phyloP scores from a whole-genome alignment of 2,329 filamentous ascomycete genomes.

The Nannizziopsis arthrosporioides region DNA sequence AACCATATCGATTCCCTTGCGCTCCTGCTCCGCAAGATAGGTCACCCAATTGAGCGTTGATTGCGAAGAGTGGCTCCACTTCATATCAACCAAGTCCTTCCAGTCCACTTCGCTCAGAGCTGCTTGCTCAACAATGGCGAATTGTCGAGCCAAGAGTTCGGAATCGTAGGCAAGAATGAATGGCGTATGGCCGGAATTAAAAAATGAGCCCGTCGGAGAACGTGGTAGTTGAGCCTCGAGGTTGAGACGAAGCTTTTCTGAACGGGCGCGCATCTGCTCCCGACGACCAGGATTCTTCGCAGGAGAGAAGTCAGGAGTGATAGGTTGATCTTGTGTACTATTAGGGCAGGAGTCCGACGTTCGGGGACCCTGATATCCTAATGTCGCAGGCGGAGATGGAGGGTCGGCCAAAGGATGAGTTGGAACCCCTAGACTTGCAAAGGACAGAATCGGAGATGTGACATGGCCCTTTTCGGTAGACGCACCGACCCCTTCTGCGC shows the following conservation, averaged over 20 bases:
- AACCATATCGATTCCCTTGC: slow-evolving; percentile 51
- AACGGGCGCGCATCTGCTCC: slow-evolving; percentile 22
- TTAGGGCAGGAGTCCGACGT: slow-evolving; percentile 23
- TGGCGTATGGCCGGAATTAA: slow-evolving; percentile 40
- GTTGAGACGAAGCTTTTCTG: slow-evolving; percentile 27
- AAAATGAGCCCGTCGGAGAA: neutral
- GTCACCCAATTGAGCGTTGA: slow-evolving; percentile 49
- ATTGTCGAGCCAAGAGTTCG: slow-evolving; percentile 49
- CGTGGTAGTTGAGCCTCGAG: slow-evolving; percentile 23
- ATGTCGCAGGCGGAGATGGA: slow-evolving; percentile 37
- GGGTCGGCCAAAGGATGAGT: slow-evolving; percentile 34
- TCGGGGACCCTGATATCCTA: slow-evolving; percentile 29
- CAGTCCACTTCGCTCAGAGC: slow-evolving; percentile 55
- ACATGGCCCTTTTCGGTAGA: slow-evolving; percentile 22
- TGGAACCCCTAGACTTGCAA: slow-evolving; percentile 33
- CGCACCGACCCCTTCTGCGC: slow-evolving; percentile 25
- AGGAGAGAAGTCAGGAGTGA: slow-evolving; percentile 4
- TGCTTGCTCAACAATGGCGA: slow-evolving; percentile 55
- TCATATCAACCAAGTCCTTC: slow-evolving; percentile 54
- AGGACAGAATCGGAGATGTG: slow-evolving; percentile 25
- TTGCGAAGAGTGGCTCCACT: slow-evolving; percentile 47
- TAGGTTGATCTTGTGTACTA: slow-evolving; percentile 9
- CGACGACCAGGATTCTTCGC: neutral
- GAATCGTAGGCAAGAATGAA: slow-evolving; percentile 54
- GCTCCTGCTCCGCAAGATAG: slow-evolving; percentile 45